These are phyloP conservation scores for Neocatenulostroma microsporum DNA, from an alignment of 2,329 filamentous ascomycete species.

Conservation along the genomic window DNA sequence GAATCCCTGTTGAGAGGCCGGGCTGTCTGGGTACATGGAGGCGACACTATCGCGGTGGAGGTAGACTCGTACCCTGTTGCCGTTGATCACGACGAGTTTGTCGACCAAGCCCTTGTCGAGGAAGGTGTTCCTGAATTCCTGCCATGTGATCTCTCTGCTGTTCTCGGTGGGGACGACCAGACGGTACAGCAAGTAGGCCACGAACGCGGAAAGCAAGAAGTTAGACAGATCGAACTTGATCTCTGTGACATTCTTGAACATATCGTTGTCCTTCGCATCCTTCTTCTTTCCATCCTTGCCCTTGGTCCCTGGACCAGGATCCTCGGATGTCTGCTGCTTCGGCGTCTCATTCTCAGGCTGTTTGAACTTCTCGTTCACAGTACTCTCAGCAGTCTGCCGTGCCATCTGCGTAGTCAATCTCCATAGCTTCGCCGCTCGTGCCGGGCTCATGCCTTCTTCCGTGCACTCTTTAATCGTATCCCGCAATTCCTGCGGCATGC, in stretches of 20 bases:
- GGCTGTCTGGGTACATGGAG: constrained; percentile 67
- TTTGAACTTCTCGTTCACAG: constrained; percentile 23
- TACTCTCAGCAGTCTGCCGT: constrained; percentile 41
- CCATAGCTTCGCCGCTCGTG: constrained; percentile 56
- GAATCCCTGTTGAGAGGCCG: constrained; percentile 60
- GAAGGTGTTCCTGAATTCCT: constrained; percentile 90
- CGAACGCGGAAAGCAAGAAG: constrained; percentile 50
- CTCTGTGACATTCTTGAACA: constrained; percentile 34
- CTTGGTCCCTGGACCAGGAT: constrained; percentile 34
- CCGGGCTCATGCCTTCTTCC: constrained; percentile 48
- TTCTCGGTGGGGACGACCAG: constrained; percentile 59
- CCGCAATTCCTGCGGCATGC: constrained; percentile 61
- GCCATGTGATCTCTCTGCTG: constrained; percentile 85
- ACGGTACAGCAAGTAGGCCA: constrained; percentile 56
- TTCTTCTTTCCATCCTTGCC: constrained; percentile 33
- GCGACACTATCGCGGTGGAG: constrained; percentile 67
- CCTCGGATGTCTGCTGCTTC: constrained; percentile 40
- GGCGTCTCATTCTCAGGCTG: constrained; percentile 22
- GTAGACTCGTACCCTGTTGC: constrained; percentile 69
- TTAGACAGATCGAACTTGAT: constrained; percentile 50
- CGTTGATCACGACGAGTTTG: constrained; percentile 75
- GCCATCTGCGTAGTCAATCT: constrained; percentile 50
- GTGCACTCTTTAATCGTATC: constrained; percentile 52
- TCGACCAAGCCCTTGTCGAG: constrained; percentile 93
- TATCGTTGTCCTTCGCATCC: constrained; percentile 31